Evolutionary conservation across 2,329 filamentous ascomycete genomes (phyloP).

Genomic region (Fonsecaea nubica): DNA sequence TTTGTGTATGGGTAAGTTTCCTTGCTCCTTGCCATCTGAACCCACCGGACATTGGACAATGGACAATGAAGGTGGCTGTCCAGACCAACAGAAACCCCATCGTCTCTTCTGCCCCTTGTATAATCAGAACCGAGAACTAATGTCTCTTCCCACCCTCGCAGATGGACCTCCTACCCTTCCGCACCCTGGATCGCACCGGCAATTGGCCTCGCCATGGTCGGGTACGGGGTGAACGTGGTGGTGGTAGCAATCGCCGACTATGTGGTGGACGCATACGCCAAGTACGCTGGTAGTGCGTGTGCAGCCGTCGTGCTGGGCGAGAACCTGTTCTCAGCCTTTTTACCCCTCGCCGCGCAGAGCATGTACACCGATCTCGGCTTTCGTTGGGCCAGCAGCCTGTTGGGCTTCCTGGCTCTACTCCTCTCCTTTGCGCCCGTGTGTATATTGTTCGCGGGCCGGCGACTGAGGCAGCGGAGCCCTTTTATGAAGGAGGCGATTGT

Average conservation of each 20-base stretch:
- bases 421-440: conserved; percentile 54
- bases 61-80: no score
- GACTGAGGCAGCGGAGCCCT: conserved; percentile 23
- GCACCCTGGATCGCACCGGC: conserved; percentile 58
- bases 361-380: conserved; percentile 59
- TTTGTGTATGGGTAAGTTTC: conserved; percentile 52
- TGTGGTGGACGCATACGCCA: conserved; percentile 58
- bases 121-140: not conserved
- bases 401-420: conserved; percentile 53
- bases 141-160: not conserved
- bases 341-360: conserved; percentile 55
- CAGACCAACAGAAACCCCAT: not conserved
- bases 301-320: conserved; percentile 58
- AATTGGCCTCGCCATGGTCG: conserved; percentile 56
- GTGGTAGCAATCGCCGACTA: conserved; percentile 57
- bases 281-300: conserved; percentile 58
- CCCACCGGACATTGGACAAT: no score
- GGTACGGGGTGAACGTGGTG: conserved; percentile 57
- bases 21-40: not conserved
- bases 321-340: conserved; percentile 56
- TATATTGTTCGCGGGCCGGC: conserved; percentile 20
- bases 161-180: conserved; percentile 54
- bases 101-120: no score
- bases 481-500: conserved; percentile 33
- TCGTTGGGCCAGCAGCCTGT: conserved; percentile 57